Base-by-base conservation (phyloP, 768 basidiomycete genomes). In the Xanthoconium stramineum region DNA sequence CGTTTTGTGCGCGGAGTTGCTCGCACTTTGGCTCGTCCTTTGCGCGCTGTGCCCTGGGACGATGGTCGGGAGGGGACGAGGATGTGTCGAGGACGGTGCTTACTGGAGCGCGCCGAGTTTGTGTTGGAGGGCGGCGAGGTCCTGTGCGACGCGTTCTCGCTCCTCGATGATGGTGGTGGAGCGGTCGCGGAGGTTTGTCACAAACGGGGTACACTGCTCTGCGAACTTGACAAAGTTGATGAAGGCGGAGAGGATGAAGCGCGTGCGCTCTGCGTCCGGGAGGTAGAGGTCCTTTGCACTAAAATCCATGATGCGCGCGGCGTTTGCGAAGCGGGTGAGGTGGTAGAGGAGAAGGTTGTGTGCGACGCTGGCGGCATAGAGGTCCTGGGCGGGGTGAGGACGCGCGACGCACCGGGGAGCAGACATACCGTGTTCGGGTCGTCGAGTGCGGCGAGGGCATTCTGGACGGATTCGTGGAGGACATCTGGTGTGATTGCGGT, bases 191-290 rank as follows among this genome's bases (percentile, higher is more conserved):
- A 94, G 72, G n/a, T 80, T 77, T 53, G 76, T 76, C 17, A 88
- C 76, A 57, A 88, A 85, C 3, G 78, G 70, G 39, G 81, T 77
- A 62, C 84, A 85, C 61, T 91, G 88, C 61, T 86, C 89, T 14
- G 85, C 86, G 70, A 94, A 96, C 71, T 91, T 92, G 71, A 93
- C 83, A 69, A 95, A 92, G 73, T 97, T 97, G 76, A 95, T 91
- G 62, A 96, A 89, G 3, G 89, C 92, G 36, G 91, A 91, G 59
- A 97, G 81, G 39, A 89, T 76, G 50, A 81, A 78, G 30, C 87
- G 79, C 0, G 92, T 90, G 30, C 94, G 85, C 40, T 86, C 81
- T 29, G 83, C 74, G 9, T 91, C 87, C 1, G 94, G 94, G 45
- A 76, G 78, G 53, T 78, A 77, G 17, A 96, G 69, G 61, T 97